Conservation (phyloP, 345 rosid species). For the Citrus medica region DNA sequence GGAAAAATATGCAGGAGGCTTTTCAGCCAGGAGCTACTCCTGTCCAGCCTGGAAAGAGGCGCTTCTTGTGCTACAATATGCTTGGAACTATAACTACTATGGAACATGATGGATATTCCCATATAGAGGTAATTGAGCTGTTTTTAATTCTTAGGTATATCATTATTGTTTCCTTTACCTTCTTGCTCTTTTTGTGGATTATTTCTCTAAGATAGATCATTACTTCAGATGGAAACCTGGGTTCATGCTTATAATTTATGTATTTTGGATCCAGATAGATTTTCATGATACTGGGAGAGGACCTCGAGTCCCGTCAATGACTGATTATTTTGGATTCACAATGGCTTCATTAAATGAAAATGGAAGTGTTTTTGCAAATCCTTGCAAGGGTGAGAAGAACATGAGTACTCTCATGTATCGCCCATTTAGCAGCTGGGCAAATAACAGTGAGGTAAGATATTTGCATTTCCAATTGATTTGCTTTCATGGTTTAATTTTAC, state of each 20-base stretch:
- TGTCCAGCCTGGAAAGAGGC: conserved; percentile 62
- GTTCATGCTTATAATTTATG: background rate
- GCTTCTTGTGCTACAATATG: conserved; percentile 91
- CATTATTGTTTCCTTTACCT: background rate
- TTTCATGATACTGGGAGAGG: conserved; percentile 97
- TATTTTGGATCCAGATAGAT: conserved; percentile 58
- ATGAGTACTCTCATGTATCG: conserved; percentile 94
- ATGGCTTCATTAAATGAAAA: conserved; percentile 86
- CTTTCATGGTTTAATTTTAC: background rate
- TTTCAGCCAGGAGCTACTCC: conserved; percentile 96
- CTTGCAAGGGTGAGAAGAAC: conserved; percentile 87
- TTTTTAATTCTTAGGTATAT: background rate
- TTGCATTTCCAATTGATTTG: background rate
- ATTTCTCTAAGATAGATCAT: background rate
- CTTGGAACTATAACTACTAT: conserved; percentile 84
- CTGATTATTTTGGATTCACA: conserved; percentile 92
- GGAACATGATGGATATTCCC: conserved; percentile 87
- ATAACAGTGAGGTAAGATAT: conserved; percentile 77
- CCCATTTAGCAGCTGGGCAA: conserved; percentile 89
- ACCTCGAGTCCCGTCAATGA: conserved; percentile 92
- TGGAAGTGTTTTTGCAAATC: conserved; percentile 94
- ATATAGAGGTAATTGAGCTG: conserved; percentile 68
- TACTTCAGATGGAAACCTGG: background rate
- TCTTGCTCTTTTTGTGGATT: background rate
- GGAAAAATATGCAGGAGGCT: conserved; percentile 77